These are phyloP conservation scores for Tetraselmis chui DNA, from an alignment of 139 green algal genomes.

Conservation along the genomic window DNA sequence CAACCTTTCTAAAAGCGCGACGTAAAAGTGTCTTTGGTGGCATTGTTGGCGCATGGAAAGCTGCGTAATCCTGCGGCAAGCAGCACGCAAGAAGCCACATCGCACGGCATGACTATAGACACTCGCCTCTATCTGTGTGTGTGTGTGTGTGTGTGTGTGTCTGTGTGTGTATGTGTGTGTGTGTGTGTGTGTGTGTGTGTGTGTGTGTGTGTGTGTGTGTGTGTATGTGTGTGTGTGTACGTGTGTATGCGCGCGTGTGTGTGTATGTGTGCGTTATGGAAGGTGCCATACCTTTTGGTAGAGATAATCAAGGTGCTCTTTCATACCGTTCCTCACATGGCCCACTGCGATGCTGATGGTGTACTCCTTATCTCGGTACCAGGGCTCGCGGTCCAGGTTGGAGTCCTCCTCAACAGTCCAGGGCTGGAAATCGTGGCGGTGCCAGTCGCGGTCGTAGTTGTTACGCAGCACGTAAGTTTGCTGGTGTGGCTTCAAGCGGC, in stretches of 20 bases:
- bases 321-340: slow-evolving; percentile 38
- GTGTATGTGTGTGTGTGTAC: no score
- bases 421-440: slow-evolving; percentile 26
- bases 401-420: slow-evolving; percentile 35
- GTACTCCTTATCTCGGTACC: slow-evolving; percentile 26
- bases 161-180: no score
- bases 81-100: not conserved
- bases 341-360: slow-evolving; percentile 23
- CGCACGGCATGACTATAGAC: no score
- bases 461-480: slow-evolving; percentile 36
- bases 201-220: no score
- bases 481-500: slow-evolving; percentile 29
- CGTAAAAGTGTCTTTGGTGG: slow-evolving; percentile 37
- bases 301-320: slow-evolving; percentile 11
- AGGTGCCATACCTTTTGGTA: slow-evolving; percentile 11
- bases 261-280: no score
- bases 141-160: no score
- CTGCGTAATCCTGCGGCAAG: slow-evolving; percentile 1
- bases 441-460: slow-evolving; percentile 33
- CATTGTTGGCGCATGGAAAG: slow-evolving; percentile 31
- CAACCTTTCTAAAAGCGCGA: slow-evolving; percentile 45
- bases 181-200: no score
- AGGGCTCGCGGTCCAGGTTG: slow-evolving; percentile 21
- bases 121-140: no score
- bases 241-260: no score